phyloP scores from a whole-genome alignment of 2,329 filamentous ascomycete genomes.

The Fusarium sp. region DNA sequence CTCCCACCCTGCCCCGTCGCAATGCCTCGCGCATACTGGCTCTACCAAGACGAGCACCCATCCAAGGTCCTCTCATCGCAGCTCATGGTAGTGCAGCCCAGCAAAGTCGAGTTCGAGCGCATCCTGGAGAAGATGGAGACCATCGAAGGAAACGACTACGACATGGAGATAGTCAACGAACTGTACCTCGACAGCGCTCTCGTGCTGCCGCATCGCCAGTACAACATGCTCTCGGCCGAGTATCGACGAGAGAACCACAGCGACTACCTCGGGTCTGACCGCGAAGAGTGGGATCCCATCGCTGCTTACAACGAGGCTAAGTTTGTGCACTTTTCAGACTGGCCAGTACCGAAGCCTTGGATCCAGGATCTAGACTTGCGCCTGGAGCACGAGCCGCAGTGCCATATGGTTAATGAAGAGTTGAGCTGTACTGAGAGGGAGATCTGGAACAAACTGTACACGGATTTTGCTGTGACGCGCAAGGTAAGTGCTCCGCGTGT shows the following conservation, averaged over 20 bases:
- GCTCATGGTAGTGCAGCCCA: slow-evolving; percentile 71
- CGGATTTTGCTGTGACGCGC: slow-evolving; percentile 28
- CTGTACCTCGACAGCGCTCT: slow-evolving; percentile 71
- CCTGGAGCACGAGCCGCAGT: slow-evolving; percentile 13
- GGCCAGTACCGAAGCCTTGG: slow-evolving; percentile 75
- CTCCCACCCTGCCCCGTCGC: slow-evolving; percentile 72
- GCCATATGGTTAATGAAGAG: not conserved
- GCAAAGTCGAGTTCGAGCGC: slow-evolving; percentile 63
- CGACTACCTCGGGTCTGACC: slow-evolving; percentile 57
- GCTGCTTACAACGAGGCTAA: slow-evolving; percentile 70
- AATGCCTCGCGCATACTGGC: slow-evolving; percentile 81
- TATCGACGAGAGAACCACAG: slow-evolving; percentile 67
- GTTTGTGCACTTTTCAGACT: slow-evolving; percentile 78
- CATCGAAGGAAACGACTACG: slow-evolving; percentile 60
- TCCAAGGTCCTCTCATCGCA: slow-evolving; percentile 68
- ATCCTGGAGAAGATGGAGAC: slow-evolving; percentile 49
- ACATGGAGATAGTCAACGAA: slow-evolving; percentile 77
- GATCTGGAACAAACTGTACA: slow-evolving; percentile 39
- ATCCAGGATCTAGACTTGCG: slow-evolving; percentile 6
- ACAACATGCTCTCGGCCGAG: slow-evolving; percentile 73
- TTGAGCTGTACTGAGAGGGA: slow-evolving; percentile 16
- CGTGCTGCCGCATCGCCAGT: slow-evolving; percentile 74
- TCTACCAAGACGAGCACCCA: slow-evolving; percentile 58
- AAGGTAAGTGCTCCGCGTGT: slow-evolving; percentile 2
- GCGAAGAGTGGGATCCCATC: slow-evolving; percentile 71